Evolutionary conservation across 2,329 filamentous ascomycete species (phyloP).

Genomic region (Calonectria naviculata): DNA sequence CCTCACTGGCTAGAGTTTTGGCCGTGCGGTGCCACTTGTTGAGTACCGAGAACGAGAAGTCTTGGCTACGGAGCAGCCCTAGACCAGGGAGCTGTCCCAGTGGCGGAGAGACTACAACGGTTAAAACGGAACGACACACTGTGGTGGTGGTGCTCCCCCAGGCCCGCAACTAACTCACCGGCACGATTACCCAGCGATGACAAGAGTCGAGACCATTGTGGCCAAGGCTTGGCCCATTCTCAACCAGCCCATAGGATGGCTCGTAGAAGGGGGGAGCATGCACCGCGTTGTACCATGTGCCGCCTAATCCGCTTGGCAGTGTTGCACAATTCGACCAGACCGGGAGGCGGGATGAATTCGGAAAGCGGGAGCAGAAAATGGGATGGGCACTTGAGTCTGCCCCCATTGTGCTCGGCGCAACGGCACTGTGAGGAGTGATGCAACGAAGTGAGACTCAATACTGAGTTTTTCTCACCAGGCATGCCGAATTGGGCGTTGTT

Average conservation of each 20-base stretch:
- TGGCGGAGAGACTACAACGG: neutral
- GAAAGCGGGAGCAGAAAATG: conserved; percentile 4
- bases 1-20: conserved; percentile 1
- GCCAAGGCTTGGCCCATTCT: conserved; percentile 42
- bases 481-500: neutral
- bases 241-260: conserved; percentile 26
- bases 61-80: conserved; percentile 22
- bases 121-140: conserved; percentile 12
- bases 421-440: conserved; percentile 1
- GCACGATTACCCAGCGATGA: conserved; percentile 22
- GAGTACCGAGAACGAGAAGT: conserved; percentile 13
- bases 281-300: conserved; percentile 28
- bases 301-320: conserved; percentile 35
- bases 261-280: conserved; percentile 19
- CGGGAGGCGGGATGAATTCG: conserved; percentile 6
- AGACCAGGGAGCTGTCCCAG: neutral
- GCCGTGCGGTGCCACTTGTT: neutral
- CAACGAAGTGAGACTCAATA: neutral
- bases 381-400: neutral
- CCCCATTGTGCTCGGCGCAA: neutral
- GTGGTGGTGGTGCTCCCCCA: neutral
- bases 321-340: conserved; percentile 24
- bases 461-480: neutral
- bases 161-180: conserved; percentile 30
- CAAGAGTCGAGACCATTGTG: conserved; percentile 39